These are phyloP conservation scores for Geotrichum carabidarum DNA, from an alignment of 1,139 yeast species.

Conservation along the genomic window DNA sequence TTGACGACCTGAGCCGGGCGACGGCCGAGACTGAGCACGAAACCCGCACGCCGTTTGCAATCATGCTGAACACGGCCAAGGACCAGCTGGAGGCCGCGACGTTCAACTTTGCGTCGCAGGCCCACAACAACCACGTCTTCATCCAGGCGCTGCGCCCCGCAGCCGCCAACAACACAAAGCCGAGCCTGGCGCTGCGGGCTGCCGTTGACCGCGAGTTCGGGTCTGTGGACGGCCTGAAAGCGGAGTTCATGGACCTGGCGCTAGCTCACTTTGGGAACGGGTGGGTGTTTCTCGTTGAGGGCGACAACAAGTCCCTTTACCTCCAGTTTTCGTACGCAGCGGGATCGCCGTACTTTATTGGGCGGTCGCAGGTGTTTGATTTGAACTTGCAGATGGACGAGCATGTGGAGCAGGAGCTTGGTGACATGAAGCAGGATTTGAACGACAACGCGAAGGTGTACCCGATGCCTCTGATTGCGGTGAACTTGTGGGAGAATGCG, in stretches of 20 bases:
- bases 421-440: conserved; percentile 46
- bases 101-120: conserved; percentile 85
- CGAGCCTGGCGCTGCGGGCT: conserved; percentile 31
- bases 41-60: conserved; percentile 70
- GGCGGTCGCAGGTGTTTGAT: conserved; percentile 70
- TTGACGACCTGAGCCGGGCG: conserved; percentile 63
- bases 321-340: conserved; percentile 67
- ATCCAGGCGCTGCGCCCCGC: conserved; percentile 54
- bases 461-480: conserved; percentile 70
- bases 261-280: conserved; percentile 65
- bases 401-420: conserved; percentile 36
- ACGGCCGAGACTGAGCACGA: conserved; percentile 71
- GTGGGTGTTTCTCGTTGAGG: conserved; percentile 83
- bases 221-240: conserved; percentile 50
- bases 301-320: conserved; percentile 58
- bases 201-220: conserved; percentile 41
- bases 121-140: conserved; percentile 87
- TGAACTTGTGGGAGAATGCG: conserved; percentile 86
- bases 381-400: conserved; percentile 65
- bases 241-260: conserved; percentile 52
- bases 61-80: conserved; percentile 66
- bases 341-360: conserved; percentile 83
- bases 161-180: conserved; percentile 31
- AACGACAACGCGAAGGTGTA: conserved; percentile 50
- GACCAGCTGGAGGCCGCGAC: conserved; percentile 63